Percentiles rank a stretch among this genome's conserved stretches.
phyloP scores from a whole-genome alignment of 495 filamentous ascomycete genomes.

The Trichoderma orchidacearum region DNA sequence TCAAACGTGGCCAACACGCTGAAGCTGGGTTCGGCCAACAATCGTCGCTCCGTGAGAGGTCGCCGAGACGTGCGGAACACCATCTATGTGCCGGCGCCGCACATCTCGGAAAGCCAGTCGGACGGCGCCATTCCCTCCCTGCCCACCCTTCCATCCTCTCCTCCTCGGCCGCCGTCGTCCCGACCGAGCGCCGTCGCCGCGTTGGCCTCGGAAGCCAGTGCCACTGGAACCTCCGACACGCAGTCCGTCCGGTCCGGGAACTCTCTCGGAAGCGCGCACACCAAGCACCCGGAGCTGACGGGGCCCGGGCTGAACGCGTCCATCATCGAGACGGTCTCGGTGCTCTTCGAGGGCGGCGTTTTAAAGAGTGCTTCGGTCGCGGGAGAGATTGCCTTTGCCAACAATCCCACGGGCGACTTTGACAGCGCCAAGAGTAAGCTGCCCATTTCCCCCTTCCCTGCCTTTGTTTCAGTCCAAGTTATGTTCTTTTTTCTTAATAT shows the following conservation, averaged over 20 bases:
- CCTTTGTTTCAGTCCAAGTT: neutral
- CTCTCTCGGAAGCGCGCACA: slow-evolving; percentile 50
- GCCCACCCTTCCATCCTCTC: slow-evolving; percentile 25
- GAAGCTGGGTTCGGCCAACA: slow-evolving; percentile 38
- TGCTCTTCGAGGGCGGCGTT: slow-evolving; percentile 62
- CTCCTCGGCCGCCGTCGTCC: slow-evolving; percentile 11
- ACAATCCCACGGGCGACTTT: slow-evolving; percentile 46
- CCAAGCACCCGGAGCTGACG: slow-evolving; percentile 72
- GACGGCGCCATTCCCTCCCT: slow-evolving; percentile 27
- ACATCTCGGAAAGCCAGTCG: slow-evolving; percentile 21
- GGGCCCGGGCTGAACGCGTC: slow-evolving; percentile 75
- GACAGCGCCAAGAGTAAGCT: slow-evolving; percentile 1
- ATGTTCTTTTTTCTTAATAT: too few relatives aligned
- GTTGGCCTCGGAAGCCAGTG: slow-evolving; percentile 36
- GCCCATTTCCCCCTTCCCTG: neutral
- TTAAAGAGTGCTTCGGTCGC: slow-evolving; percentile 60
- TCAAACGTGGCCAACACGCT: slow-evolving; percentile 86
- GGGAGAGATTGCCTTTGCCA: slow-evolving; percentile 83
- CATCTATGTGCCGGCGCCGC: slow-evolving; percentile 51
- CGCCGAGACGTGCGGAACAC: slow-evolving; percentile 86
- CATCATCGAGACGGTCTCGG: slow-evolving; percentile 80
- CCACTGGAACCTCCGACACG: slow-evolving; percentile 56
- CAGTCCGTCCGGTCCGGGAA: slow-evolving; percentile 83
- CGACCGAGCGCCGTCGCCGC: slow-evolving; percentile 28
- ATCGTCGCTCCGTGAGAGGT: slow-evolving; percentile 64